phyloP scores from a whole-genome alignment of 2,329 filamentous ascomycete species.

The Shiraia sp. region DNA sequence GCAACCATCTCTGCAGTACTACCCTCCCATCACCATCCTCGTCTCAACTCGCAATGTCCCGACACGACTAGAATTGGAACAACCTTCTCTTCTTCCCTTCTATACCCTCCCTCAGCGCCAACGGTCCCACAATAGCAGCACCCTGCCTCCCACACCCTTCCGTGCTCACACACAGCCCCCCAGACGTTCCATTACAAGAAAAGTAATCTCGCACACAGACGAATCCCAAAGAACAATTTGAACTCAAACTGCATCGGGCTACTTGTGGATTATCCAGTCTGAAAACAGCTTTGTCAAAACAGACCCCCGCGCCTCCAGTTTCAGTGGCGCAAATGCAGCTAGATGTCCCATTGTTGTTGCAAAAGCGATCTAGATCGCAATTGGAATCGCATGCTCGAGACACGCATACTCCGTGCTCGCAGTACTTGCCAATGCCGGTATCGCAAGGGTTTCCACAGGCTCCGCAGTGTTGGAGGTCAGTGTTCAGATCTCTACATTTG shows the following conservation, averaged over 20 bases:
- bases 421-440: constrained; percentile 15
- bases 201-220: constrained; percentile 24
- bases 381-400: constrained; percentile 31
- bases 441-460: constrained; percentile 30
- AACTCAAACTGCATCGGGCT: constrained; percentile 3
- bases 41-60: constrained; percentile 1
- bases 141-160: constrained; percentile 21
- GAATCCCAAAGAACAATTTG: constrained; percentile 17
- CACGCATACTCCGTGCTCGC: constrained; percentile 42
- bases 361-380: constrained; percentile 30
- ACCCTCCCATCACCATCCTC: background rate
- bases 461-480: constrained; percentile 30
- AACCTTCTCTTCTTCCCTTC: background rate
- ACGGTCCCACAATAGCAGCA: constrained; percentile 10
- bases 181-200: constrained; percentile 11
- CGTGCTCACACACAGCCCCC: constrained; percentile 25
- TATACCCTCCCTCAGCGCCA: constrained; percentile 3
- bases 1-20: background rate
- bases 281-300: constrained; percentile 29
- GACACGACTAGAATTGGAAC: background rate
- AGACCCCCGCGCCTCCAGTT: constrained; percentile 27
- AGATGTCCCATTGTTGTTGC: constrained; percentile 15
- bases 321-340: constrained; percentile 35
- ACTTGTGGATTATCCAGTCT: constrained; percentile 11
- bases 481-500: constrained; percentile 27